Percentiles rank a stretch among this genome's conserved stretches.
These are phyloP conservation scores for Stropharia rugosoannulata DNA, from an alignment of 768 basidiomycete species.

Conservation along the genomic window DNA sequence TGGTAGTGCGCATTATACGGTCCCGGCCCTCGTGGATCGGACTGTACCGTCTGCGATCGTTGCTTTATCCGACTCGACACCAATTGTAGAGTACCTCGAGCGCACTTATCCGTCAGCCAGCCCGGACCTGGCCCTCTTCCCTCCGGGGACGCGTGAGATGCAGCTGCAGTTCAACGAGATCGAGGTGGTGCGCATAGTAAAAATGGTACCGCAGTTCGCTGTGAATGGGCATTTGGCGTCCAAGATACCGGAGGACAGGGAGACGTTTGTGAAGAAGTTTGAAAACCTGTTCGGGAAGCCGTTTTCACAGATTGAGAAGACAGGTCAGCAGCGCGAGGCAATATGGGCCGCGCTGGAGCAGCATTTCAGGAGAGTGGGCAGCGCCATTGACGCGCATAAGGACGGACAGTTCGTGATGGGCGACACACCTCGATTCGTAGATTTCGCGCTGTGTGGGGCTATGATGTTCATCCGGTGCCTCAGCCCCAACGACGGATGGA, in stretches of 20 bases:
- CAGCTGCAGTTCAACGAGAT: constrained; percentile 24
- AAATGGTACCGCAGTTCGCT: constrained; percentile 16
- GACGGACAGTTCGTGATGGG: constrained; percentile 20
- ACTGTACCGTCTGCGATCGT: constrained; percentile 18
- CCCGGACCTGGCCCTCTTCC: constrained; percentile 18
- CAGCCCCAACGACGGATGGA: constrained; percentile 27
- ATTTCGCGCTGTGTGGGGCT: constrained; percentile 24
- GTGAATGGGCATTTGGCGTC: constrained; percentile 19
- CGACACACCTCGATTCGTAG: constrained; percentile 19
- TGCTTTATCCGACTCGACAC: constrained; percentile 30
- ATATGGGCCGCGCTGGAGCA: constrained; percentile 21
- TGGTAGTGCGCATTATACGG: constrained; percentile 26
- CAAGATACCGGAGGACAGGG: constrained; percentile 21
- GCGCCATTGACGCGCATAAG: constrained; percentile 12
- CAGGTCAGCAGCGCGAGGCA: constrained; percentile 21
- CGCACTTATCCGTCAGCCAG: constrained; percentile 21
- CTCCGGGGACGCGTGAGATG: constrained; percentile 16
- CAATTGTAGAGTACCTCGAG: constrained; percentile 37
- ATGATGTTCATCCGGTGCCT: constrained; percentile 21
- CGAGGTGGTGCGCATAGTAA: constrained; percentile 13
- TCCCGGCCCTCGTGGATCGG: constrained; percentile 31
- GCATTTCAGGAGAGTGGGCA: constrained; percentile 11
- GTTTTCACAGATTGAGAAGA: constrained; percentile 20
- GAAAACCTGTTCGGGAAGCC: constrained; percentile 17
- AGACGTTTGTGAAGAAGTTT: constrained; percentile 14